Percentiles rank a stretch among this genome's conserved stretches.
phyloP scores from a whole-genome alignment of 805 yeast species.

The Saturnispora halmiae region DNA sequence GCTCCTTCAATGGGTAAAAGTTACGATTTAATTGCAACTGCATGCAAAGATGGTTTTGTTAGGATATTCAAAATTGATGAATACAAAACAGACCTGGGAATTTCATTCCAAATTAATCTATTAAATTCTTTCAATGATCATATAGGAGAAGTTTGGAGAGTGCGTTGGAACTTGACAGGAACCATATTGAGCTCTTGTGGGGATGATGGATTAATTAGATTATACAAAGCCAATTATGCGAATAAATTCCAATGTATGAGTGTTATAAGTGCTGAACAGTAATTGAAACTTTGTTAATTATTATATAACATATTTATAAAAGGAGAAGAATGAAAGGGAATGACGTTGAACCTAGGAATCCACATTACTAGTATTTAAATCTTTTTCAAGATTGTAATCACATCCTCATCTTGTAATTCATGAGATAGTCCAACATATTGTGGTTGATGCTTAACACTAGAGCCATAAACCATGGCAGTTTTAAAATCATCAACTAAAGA shows the following conservation, averaged over 20 bases:
- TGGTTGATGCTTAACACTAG: constrained; percentile 95
- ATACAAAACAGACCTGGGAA: constrained; percentile 14
- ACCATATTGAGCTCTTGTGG: constrained; percentile 90
- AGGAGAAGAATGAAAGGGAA: no score
- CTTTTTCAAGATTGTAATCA: constrained; percentile 85
- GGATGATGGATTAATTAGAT: constrained; percentile 83
- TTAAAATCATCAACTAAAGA: constrained; percentile 88
- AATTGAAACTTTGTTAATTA: neutral
- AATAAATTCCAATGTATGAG: constrained; percentile 90
- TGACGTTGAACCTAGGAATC: constrained; percentile 17
- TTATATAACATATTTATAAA: neutral
- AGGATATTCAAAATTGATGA: constrained; percentile 73
- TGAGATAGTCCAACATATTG: constrained; percentile 89
- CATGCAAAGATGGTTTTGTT: constrained; percentile 89
- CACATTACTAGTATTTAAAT: constrained; percentile 15
- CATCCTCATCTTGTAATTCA: constrained; percentile 88
- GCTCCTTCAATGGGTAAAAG: constrained; percentile 93
- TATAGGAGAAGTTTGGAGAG: constrained; percentile 76
- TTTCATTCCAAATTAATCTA: constrained; percentile 19
- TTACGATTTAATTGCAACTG: constrained; percentile 85
- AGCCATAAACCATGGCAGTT: constrained; percentile 87
- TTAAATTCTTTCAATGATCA: constrained; percentile 28
- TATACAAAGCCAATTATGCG: constrained; percentile 85
- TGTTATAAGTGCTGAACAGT: constrained; percentile 53
- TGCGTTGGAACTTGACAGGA: constrained; percentile 90